These are phyloP conservation scores for Clarireedia homoeocarpa DNA, from an alignment of 2,329 filamentous ascomycete genomes.

Conservation along the genomic window DNA sequence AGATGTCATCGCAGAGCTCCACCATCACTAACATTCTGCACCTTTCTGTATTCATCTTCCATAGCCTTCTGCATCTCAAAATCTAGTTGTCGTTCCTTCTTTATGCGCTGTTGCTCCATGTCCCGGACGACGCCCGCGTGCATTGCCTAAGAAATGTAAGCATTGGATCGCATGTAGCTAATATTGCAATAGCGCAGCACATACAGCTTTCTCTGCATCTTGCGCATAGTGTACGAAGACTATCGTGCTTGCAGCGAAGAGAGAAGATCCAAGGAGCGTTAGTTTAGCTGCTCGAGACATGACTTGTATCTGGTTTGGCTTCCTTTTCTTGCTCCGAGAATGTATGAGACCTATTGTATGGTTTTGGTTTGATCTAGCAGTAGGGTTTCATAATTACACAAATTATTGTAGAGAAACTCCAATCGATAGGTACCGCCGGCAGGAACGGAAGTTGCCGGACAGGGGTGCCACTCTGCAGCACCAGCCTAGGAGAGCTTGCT, in stretches of 20 bases:
- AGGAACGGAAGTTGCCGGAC: slow-evolving; percentile 19
- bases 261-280: slow-evolving; percentile 70
- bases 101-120: slow-evolving; percentile 86
- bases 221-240: slow-evolving; percentile 86
- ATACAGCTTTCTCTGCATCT: slow-evolving; percentile 71
- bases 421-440: slow-evolving; percentile 1
- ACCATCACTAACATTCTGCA: slow-evolving; percentile 65
- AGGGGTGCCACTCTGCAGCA: slow-evolving; percentile 11
- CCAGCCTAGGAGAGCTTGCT: slow-evolving; percentile 14
- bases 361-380: neutral
- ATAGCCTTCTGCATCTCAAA: slow-evolving; percentile 85
- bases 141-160: slow-evolving; percentile 61
- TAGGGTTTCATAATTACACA: too few relatives aligned
- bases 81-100: slow-evolving; percentile 83
- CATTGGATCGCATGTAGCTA: neutral
- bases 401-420: neutral
- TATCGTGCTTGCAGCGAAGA: slow-evolving; percentile 70
- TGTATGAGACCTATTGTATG: too few relatives aligned
- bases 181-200: slow-evolving; percentile 26
- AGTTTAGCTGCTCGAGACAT: slow-evolving; percentile 92
- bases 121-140: slow-evolving; percentile 90
- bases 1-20: slow-evolving; percentile 6
- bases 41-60: slow-evolving; percentile 83
- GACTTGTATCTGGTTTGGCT: neutral
- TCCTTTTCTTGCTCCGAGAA: neutral